Evolutionary conservation across 441 rosid species (phyloP), one percentile per base, ranked within the genome.

Genomic region (Erodium texanum): DNA sequence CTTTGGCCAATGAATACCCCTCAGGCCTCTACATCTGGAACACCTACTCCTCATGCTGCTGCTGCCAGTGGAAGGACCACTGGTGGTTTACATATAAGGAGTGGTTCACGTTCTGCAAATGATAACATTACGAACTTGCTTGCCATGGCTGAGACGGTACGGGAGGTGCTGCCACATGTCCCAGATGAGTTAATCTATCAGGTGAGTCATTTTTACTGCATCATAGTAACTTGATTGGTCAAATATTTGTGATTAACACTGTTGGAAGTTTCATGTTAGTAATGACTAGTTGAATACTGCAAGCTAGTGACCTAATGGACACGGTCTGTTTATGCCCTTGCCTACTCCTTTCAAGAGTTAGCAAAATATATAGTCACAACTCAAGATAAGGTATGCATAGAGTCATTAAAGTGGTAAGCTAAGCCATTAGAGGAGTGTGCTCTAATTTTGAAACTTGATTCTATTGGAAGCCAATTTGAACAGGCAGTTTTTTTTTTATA

Each of bases 121-220:
- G 41, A 87, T 68, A 81, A 77, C 78, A 58, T 92, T 73, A 88
- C 87, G 34, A 87, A 82, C 77, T 77, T 92, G 68, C 88, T 94
- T 77, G 87, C 93, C 7, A 92, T 94, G 98, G 94, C 98, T 7
- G 97, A 87, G 81, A 87, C 94, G 45, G 99, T 92, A 41, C 80
- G 92, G 48, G 97, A 94, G 80, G 96, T 92, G 83, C 78, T 94
- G 77, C 99, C 99, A 52, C 99, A 92, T 41, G 69, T 94, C 73
- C 93, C 97, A 0, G 96, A 89, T 69, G 99, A 92, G 79, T 70
- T 89, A 70, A 94, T 94, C 76, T 83, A 87, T 66, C 89, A 89
- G 99, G 99, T 94, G 11, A 56, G 62, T 52, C 3, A 18, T 45
- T 45, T 45, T 45, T 45, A 45, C 54, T 34, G 41, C 54, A 15